Evolutionary conservation across 2,329 filamentous ascomycete species (phyloP), one percentile per base, ranked within the genome.

Genomic region (Pyrenochaeta sp.): DNA sequence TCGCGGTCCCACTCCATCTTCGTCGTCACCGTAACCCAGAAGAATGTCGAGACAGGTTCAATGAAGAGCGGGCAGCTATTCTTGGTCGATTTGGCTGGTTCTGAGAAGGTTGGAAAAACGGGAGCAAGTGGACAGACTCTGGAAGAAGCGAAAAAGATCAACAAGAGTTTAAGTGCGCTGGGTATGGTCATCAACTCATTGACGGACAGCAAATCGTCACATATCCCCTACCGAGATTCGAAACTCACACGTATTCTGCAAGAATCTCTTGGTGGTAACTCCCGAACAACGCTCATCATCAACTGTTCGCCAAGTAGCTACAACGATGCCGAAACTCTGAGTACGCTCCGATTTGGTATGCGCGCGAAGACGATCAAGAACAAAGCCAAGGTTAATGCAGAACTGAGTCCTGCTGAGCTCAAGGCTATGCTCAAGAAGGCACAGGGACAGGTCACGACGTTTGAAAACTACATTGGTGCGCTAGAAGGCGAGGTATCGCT

Each of bases 111-210:
- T 50, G 94, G 95, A 76, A 98, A 99, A 86, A 99, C 95, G 30
- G 95, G 95, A 69, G 95, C 95, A 62, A 97, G 92, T 77, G 95
- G 95, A 56, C 95, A 98, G 80, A 98, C 94, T 4, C 84, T 99
- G 43, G 95, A 98, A 79, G 95, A 99, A 78, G 95, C 95, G 60
- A 98, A 98, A 85, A 99, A 99, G 85, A 99, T 99, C 86, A 99
- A 99, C 86, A 98, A 98, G 86, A 97, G 93, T 85, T 86, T 99
- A 83, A 97, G 93, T 81, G 93, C 95, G 54, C 85, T 99, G 59
- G 95, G 95, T 72, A 98, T 97, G 93, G 95, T 98, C 81, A 99
- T 99, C 85, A 98, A 98, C 80, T 88, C 93, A 52, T 82, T 99
- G 71, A 97, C 95, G 2, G 95, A 98, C 77, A 94, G 93, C 75